Evolutionary conservation across 2,329 filamentous ascomycete species (phyloP).

Genomic region (Drechslerella coelobrocha): DNA sequence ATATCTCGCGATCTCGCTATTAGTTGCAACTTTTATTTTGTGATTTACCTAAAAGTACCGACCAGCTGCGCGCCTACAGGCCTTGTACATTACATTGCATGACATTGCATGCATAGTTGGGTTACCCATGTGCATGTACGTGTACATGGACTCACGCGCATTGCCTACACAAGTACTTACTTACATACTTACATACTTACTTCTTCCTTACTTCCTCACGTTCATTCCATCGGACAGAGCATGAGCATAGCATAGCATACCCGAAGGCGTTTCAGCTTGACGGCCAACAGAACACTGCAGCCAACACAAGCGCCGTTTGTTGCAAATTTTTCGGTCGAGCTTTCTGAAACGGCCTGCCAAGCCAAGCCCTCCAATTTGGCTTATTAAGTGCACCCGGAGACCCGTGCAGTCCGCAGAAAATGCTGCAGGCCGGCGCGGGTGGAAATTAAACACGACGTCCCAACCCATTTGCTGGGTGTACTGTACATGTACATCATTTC

Average conservation of each 20-base stretch:
- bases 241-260: not conserved
- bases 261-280: constrained; percentile 36
- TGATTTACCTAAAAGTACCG: constrained; percentile 8
- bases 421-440: not conserved
- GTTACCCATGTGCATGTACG: not conserved
- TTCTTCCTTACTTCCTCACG: not conserved
- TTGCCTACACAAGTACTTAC: not conserved
- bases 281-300: constrained; percentile 23
- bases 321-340: constrained; percentile 26
- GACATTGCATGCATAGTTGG: not conserved
- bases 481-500: not conserved
- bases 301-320: constrained; percentile 22
- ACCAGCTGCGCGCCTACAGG: not conserved
- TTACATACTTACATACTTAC: not conserved
- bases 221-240: not conserved
- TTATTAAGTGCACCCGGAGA: too few species aligned
- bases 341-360: too few species aligned
- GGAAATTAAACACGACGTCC: constrained; percentile 1
- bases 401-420: too few species aligned
- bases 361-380: too few species aligned
- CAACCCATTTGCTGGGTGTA: constrained; percentile 1
- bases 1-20: too few species aligned
- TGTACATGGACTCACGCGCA: not conserved
- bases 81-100: not conserved
- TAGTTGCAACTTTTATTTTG: too few species aligned